A percentile compares a stretch with the other conserved stretches of the same genome.
These are phyloP conservation scores for Arthrobotrys sinensis DNA, from an alignment of 2,329 filamentous ascomycete species.

Conservation along the genomic window DNA sequence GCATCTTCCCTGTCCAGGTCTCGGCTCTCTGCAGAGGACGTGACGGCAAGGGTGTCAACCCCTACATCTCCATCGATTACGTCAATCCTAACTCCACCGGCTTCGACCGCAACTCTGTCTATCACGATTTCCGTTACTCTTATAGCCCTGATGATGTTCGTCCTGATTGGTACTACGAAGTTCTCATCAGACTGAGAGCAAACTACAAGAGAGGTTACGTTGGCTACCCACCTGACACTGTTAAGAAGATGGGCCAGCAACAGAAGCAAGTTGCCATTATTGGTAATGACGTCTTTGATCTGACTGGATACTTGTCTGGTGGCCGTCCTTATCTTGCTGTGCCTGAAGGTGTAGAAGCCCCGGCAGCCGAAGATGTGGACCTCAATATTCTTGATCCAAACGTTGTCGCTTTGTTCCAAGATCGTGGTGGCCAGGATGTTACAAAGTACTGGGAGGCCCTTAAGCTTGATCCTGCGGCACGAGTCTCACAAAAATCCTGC, in stretches of 20 bases:
- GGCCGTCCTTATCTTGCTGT: slow-evolving; percentile 74
- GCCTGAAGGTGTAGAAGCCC: slow-evolving; percentile 71
- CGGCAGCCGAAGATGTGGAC: slow-evolving; percentile 65
- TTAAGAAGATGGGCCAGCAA: slow-evolving; percentile 77
- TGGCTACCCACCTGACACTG: slow-evolving; percentile 84
- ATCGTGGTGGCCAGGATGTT: slow-evolving; percentile 82
- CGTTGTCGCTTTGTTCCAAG: slow-evolving; percentile 83
- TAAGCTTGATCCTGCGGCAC: slow-evolving; percentile 73
- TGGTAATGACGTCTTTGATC: slow-evolving; percentile 85
- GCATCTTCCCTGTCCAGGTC: slow-evolving; percentile 93
- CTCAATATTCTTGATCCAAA: slow-evolving; percentile 83
- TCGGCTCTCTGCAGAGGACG: slow-evolving; percentile 88
- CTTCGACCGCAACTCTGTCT: slow-evolving; percentile 81
- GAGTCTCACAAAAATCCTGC: slow-evolving; percentile 81
- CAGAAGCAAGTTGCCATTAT: slow-evolving; percentile 82
- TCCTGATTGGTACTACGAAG: slow-evolving; percentile 92
- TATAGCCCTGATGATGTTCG: slow-evolving; percentile 80
- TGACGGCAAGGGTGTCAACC: slow-evolving; percentile 76
- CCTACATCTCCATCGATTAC: slow-evolving; percentile 87
- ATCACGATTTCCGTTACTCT: slow-evolving; percentile 92
- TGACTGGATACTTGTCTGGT: slow-evolving; percentile 85
- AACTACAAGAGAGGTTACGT: slow-evolving; percentile 89
- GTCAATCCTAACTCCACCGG: slow-evolving; percentile 79
- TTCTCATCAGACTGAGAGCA: slow-evolving; percentile 82
- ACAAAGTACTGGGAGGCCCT: slow-evolving; percentile 86